phyloP scores from a whole-genome alignment of 2,329 filamentous ascomycete genomes.

The Reticulascus tulasneorum region DNA sequence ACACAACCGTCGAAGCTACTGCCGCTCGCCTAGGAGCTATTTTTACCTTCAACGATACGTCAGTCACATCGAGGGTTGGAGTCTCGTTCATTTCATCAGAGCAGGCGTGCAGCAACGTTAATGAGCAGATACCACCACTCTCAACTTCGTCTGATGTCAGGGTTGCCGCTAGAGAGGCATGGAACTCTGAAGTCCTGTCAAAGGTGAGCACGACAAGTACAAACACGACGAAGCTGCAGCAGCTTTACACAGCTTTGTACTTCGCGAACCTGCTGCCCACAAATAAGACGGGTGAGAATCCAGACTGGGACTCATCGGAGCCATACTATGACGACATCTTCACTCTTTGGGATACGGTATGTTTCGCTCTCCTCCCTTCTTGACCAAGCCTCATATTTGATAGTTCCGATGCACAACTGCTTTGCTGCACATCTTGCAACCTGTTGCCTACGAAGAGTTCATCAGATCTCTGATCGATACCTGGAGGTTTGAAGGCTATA shows the following conservation, averaged over 20 bases:
- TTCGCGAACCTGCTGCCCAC: slow-evolving; percentile 67
- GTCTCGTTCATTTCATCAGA: slow-evolving; percentile 63
- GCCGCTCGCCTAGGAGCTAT: slow-evolving; percentile 43
- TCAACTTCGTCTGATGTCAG: slow-evolving; percentile 41
- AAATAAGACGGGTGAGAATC: slow-evolving; percentile 69
- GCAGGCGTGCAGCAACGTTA: slow-evolving; percentile 56
- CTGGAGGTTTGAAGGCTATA: slow-evolving; percentile 60
- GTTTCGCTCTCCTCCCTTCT: background rate
- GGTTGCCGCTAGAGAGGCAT: slow-evolving; percentile 43
- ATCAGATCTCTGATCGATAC: slow-evolving; percentile 66
- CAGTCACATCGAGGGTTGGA: slow-evolving; percentile 56
- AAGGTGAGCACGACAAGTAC: slow-evolving; percentile 60
- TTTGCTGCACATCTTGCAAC: slow-evolving; percentile 63
- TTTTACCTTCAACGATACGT: slow-evolving; percentile 46
- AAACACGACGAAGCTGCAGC: slow-evolving; percentile 48
- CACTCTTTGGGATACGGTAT: slow-evolving; percentile 57
- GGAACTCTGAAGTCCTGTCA: slow-evolving; percentile 59
- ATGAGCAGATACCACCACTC: slow-evolving; percentile 49
- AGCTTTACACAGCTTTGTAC: slow-evolving; percentile 66
- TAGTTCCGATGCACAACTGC: slow-evolving; percentile 61
- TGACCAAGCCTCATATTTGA: background rate
- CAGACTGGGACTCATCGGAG: slow-evolving; percentile 58
- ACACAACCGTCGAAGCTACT: slow-evolving; percentile 26
- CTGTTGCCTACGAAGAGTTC: slow-evolving; percentile 58
- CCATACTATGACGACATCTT: slow-evolving; percentile 71